A percentile compares a stretch with the other conserved stretches of the same genome.
phyloP scores from a whole-genome alignment of 208 protist genomes.

The Crithidia fasciculata region DNA sequence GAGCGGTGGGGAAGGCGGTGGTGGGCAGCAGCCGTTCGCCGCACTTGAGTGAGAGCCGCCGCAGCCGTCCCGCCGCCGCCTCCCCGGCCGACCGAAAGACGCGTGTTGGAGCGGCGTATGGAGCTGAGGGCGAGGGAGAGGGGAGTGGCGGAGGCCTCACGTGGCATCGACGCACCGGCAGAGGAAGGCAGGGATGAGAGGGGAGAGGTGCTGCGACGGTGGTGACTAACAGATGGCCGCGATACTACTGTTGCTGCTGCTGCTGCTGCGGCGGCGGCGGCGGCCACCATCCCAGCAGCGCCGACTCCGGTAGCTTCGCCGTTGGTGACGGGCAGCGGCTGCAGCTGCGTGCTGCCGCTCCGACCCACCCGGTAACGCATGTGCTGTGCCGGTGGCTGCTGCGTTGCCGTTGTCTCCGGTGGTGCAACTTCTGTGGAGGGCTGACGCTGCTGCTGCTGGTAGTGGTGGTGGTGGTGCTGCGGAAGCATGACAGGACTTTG shows the following conservation, averaged over 20 bases:
- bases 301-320: neutral
- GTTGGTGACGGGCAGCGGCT: slow-evolving; percentile 12
- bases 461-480: slow-evolving; percentile 12
- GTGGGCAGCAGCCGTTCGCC: neutral
- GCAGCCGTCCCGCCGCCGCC: too few relatives aligned
- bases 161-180: slow-evolving; percentile 7
- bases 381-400: slow-evolving; percentile 12
- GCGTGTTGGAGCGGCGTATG: slow-evolving; percentile 22
- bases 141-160: slow-evolving; percentile 10
- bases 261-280: neutral
- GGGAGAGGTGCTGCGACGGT: slow-evolving; percentile 3
- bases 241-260: slow-evolving; percentile 2
- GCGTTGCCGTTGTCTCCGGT: neutral
- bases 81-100: neutral
- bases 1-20: neutral
- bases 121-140: slow-evolving; percentile 20
- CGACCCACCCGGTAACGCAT: slow-evolving; percentile 37
- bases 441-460: slow-evolving; percentile 10
- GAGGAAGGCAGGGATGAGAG: slow-evolving; percentile 7
- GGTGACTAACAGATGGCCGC: neutral
- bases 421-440: neutral
- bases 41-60: too few relatives aligned
- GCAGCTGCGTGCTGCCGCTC: slow-evolving; percentile 32
- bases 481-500: slow-evolving; percentile 7
- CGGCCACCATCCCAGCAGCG: slow-evolving; percentile 7